Percentiles rank a stretch among this genome's conserved stretches.
Evolutionary conservation across 2,329 filamentous ascomycete species (phyloP).

Genomic region (Zopfia rhizophila): DNA sequence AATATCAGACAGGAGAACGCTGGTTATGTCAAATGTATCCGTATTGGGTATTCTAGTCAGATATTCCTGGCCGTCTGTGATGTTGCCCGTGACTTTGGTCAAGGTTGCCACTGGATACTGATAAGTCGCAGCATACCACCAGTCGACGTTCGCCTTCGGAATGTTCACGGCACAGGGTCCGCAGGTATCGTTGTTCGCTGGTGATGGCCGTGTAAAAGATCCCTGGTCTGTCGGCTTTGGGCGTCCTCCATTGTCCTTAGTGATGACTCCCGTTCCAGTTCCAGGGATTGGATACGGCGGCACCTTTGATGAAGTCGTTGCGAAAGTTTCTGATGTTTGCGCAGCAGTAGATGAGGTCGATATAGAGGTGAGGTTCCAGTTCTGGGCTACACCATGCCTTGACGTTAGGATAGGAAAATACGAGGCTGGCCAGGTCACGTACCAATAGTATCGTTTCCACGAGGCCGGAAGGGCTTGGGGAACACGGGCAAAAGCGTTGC

Average conservation of each 20-base stretch:
- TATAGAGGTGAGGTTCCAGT: slow-evolving; percentile 38
- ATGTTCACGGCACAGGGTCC: slow-evolving; percentile 47
- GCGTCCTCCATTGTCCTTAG: slow-evolving; percentile 7
- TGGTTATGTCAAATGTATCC: slow-evolving; percentile 37
- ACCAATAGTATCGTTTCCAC: slow-evolving; percentile 35
- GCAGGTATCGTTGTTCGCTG: slow-evolving; percentile 17
- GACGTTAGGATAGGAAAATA: slow-evolving; percentile 38
- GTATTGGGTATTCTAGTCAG: slow-evolving; percentile 33
- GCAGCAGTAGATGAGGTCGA: slow-evolving; percentile 15
- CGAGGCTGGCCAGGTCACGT: slow-evolving; percentile 30
- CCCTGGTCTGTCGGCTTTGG: slow-evolving; percentile 22
- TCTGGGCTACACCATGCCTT: slow-evolving; percentile 37
- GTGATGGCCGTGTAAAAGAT: slow-evolving; percentile 5
- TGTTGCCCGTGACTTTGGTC: slow-evolving; percentile 22
- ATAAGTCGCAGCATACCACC: slow-evolving; percentile 46
- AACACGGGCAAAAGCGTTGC: slow-evolving; percentile 14
- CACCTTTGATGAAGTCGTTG: not conserved
- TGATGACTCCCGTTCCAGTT: slow-evolving; percentile 1
- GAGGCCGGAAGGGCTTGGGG: slow-evolving; percentile 32
- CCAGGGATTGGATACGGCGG: slow-evolving; percentile 7
- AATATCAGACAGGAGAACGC: slow-evolving; percentile 32
- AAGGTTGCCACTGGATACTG: slow-evolving; percentile 2
- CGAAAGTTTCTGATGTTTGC: slow-evolving; percentile 4
- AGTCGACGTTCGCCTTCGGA: slow-evolving; percentile 43
- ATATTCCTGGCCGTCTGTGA: slow-evolving; percentile 26